These are phyloP conservation scores for Aegilops longissima DNA, from an alignment of 176 grass and related monocot species.

Conservation along the genomic window DNA sequence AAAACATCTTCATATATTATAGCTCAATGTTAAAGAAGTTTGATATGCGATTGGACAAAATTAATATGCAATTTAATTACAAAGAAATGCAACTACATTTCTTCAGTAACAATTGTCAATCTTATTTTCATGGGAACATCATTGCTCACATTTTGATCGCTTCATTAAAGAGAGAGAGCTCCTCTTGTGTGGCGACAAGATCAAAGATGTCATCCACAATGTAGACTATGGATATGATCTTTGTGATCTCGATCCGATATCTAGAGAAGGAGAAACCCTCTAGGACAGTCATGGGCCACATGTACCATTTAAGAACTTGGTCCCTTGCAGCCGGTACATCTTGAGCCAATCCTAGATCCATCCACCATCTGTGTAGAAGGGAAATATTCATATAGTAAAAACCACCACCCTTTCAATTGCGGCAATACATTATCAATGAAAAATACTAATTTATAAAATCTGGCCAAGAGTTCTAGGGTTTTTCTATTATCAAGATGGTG, in stretches of 20 bases:
- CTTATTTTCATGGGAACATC: neutral
- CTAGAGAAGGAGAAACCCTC: conserved; percentile 37
- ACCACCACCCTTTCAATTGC: neutral
- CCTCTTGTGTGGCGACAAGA: conserved; percentile 29
- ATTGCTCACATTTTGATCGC: neutral
- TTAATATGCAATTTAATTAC: neutral
- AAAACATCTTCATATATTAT: neutral
- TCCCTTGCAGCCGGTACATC: neutral
- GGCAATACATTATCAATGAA: neutral
- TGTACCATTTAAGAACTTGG: conserved; percentile 54
- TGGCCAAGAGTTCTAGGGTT: too few relatives aligned
- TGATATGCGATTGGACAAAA: neutral
- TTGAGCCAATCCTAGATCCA: neutral
- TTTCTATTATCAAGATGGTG: too few relatives aligned
- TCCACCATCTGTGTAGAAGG: neutral
- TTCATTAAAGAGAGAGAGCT: conserved; percentile 33
- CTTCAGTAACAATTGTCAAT: neutral
- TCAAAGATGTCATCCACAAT: conserved; percentile 64
- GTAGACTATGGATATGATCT: conserved; percentile 42
- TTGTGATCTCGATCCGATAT: conserved; percentile 27
- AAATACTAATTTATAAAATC: neutral
- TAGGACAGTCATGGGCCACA: conserved; percentile 37
- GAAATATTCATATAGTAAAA: neutral
- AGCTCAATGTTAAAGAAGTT: neutral
- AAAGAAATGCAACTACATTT: neutral